These are phyloP conservation scores for Apiospora koreana DNA, from an alignment of 2,329 filamentous ascomycete genomes.

Conservation along the genomic window DNA sequence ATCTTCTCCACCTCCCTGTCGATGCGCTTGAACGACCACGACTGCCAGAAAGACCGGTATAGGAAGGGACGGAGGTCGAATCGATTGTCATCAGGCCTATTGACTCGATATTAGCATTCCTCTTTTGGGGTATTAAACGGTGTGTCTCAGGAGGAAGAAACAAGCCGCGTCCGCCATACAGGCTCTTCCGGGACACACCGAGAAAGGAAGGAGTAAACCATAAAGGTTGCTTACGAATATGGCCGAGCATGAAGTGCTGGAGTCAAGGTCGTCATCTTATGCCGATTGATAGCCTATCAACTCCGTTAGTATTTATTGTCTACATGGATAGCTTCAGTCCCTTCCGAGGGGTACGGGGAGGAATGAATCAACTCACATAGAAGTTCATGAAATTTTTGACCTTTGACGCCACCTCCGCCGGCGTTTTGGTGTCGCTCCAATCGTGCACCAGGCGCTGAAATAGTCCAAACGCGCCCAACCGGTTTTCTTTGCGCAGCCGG, in stretches of 20 bases:
- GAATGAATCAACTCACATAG: no score
- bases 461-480: slow-evolving; percentile 38
- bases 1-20: slow-evolving; percentile 37
- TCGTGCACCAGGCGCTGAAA: slow-evolving; percentile 47
- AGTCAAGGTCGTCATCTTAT: slow-evolving; percentile 66
- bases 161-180: no score
- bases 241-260: slow-evolving; percentile 49
- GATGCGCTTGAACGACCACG: slow-evolving; percentile 41
- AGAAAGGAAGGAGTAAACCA: no score
- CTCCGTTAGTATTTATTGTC: not conserved
- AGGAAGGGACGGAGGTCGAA: slow-evolving; percentile 42
- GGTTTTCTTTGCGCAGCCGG: slow-evolving; percentile 13
- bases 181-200: no score
- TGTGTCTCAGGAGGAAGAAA: no score
- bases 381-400: slow-evolving; percentile 41
- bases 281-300: slow-evolving; percentile 52
- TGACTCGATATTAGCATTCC: no score
- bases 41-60: slow-evolving; percentile 36
- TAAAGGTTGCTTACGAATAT: not conserved
- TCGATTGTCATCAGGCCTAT: slow-evolving; percentile 45
- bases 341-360: no score
- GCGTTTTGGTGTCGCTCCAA: slow-evolving; percentile 37
- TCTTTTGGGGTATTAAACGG: no score
- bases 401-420: not conserved
- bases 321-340: not conserved